Evolutionary conservation across 2,329 filamentous ascomycete species (phyloP), one percentile per base, ranked within the genome.

Genomic region (Cladophialophora psammophila): DNA sequence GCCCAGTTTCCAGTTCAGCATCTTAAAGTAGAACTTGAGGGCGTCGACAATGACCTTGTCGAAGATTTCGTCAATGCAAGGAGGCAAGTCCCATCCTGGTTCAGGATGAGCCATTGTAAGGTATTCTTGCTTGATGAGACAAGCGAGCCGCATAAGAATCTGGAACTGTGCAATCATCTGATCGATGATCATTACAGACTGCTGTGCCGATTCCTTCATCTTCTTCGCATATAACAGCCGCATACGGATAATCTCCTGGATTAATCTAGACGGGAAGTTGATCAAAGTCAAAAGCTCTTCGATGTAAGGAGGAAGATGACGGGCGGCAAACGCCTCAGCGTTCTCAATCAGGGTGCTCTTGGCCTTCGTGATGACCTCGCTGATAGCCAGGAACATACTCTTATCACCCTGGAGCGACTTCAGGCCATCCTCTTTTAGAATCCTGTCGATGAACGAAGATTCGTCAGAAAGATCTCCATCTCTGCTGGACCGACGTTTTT

Each of bases 151-250:
- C 70, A 99, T 88, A 63, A 98, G 83, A 53, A 97, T 92, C 79
- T 96, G 94, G 74, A 99, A 98, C 76, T 99, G 95, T 0, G 91
- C 86, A 70, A 99, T 97, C 92, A 98, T 96, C 80, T 98, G 94
- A 76, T 98, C 94, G 68, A 96, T 92, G 85, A 99, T 93, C 82
- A 99, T 91, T 32, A 92, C 86, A 71, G 94, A 96, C 77, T 96
- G 92, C 80, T 95, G 92, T 1, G 93, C 91, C 9, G 93, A 93
- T 75, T 98, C 94, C 80, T 94, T 96, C 89, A 97, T 96, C 78
- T 93, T 94, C 80, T 90, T 93, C 18, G 94, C 94, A 78, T 97
- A 98, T 9, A 90, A 92, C 34, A 98, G 85, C 66, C 95, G 91
- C 73, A 97, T 91, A 61, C 91, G 91, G 76, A 97, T 97, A 75